phyloP scores from a whole-genome alignment of 352 stramenopile genomes.

The Aphanomyces euteiches region DNA sequence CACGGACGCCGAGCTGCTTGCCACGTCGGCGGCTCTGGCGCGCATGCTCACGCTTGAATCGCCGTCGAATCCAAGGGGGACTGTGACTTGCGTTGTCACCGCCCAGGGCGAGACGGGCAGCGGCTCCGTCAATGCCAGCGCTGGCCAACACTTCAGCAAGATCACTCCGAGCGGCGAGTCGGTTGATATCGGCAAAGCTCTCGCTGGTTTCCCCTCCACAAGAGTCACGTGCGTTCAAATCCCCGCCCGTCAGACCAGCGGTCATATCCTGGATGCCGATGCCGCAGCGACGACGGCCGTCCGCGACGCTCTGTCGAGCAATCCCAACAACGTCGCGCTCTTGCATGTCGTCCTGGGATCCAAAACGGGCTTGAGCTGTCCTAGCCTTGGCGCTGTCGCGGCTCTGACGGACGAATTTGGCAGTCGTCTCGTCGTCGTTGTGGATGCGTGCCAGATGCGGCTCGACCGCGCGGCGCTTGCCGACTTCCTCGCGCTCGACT shows the following conservation, averaged over 20 bases:
- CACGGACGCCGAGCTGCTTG: slow-evolving; percentile 82
- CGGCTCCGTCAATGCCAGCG: slow-evolving; percentile 67
- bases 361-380: slow-evolving; percentile 81
- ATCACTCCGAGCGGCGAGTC: slow-evolving; percentile 66
- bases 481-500: slow-evolving; percentile 60
- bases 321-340: slow-evolving; percentile 61
- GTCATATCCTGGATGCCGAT: slow-evolving; percentile 53
- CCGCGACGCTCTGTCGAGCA: slow-evolving; percentile 48
- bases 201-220: slow-evolving; percentile 57
- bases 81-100: slow-evolving; percentile 79
- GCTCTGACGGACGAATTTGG: slow-evolving; percentile 50
- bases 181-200: slow-evolving; percentile 39
- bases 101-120: slow-evolving; percentile 81
- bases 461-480: slow-evolving; percentile 56
- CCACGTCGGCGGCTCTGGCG: slow-evolving; percentile 62
- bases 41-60: slow-evolving; percentile 53
- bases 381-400: slow-evolving; percentile 61
- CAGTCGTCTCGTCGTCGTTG: slow-evolving; percentile 71
- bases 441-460: slow-evolving; percentile 86
- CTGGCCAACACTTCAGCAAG: slow-evolving; percentile 78
- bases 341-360: slow-evolving; percentile 82
- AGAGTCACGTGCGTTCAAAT: slow-evolving; percentile 66
- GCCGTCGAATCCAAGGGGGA: slow-evolving; percentile 38
- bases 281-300: slow-evolving; percentile 49
- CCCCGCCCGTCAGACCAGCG: slow-evolving; percentile 50